Conservation (phyloP, 495 filamentous ascomycete species). For the Aspergillus ostianus region DNA sequence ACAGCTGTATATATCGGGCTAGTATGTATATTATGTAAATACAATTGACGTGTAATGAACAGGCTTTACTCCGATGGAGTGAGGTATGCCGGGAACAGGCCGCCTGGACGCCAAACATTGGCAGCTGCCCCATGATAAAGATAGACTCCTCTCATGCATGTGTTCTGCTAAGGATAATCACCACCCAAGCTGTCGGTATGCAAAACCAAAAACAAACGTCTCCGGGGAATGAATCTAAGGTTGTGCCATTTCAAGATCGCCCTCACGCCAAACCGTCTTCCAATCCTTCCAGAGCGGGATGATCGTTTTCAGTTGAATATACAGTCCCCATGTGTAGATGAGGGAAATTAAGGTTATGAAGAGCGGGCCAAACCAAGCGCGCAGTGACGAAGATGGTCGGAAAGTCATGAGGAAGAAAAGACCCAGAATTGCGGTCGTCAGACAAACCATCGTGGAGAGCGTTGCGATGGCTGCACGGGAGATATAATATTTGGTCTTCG, state of each 20-base stretch:
- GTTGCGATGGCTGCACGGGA: not conserved
- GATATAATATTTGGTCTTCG: not conserved
- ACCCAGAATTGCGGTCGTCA: not conserved
- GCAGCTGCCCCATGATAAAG: not conserved
- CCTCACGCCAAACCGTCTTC: not conserved
- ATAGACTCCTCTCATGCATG: not conserved
- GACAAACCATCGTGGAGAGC: not conserved
- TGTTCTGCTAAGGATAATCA: not conserved
- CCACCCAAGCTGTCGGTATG: not conserved
- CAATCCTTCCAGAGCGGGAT: not conserved
- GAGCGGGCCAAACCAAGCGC: not conserved
- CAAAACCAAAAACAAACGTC: not conserved
- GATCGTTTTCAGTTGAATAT: not conserved
- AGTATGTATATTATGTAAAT: constrained; percentile 7
- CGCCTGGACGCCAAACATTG: not conserved
- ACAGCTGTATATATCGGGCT: not conserved
- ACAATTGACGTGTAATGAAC: constrained; percentile 5
- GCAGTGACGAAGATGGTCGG: not conserved
- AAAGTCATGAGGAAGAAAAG: not conserved
- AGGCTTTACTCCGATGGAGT: not conserved
- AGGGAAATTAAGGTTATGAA: not conserved
- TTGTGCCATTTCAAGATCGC: not conserved
- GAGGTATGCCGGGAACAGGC: not conserved
- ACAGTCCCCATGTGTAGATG: not conserved
- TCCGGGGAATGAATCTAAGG: not conserved